phyloP scores from a whole-genome alignment of 2,329 filamentous ascomycete genomes.

The Fusarium coffeatum region DNA sequence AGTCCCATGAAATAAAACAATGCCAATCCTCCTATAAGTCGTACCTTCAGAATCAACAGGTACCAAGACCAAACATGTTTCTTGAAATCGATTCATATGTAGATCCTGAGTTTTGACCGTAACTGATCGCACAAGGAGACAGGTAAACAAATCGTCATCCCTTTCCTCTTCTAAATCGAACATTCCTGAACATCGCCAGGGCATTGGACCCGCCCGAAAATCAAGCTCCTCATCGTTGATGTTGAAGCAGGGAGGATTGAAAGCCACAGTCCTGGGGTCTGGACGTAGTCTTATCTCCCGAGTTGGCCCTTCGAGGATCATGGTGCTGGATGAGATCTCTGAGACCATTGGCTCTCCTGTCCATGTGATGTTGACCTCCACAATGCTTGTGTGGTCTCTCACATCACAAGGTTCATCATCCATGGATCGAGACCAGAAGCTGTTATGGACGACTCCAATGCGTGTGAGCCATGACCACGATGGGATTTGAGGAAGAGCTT shows the following conservation, averaged over 20 bases:
- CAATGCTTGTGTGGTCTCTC: neutral
- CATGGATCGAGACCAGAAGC: neutral
- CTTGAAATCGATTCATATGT: neutral
- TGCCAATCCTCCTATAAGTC: neutral
- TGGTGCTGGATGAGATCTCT: neutral
- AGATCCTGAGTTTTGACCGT: neutral
- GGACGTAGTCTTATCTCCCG: neutral
- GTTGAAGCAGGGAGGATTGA: neutral
- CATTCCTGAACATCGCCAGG: conserved; percentile 7
- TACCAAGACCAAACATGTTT: conserved; percentile 1
- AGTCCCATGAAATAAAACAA: neutral
- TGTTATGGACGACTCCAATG: neutral
- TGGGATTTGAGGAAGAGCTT: neutral
- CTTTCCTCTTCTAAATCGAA: neutral
- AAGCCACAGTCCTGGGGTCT: no score
- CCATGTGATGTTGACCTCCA: neutral
- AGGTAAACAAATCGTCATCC: conserved; percentile 1
- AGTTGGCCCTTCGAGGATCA: neutral
- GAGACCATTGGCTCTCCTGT: conserved; percentile 1
- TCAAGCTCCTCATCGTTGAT: neutral
- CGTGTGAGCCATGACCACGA: conserved; percentile 28
- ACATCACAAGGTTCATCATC: neutral
- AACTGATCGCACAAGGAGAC: conserved; percentile 9
- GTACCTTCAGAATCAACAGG: neutral
- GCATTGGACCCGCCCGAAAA: neutral